A percentile compares a stretch with the other conserved stretches of the same genome.
Evolutionary conservation across 768 basidiomycete genomes (phyloP).

Genomic region (Psilocybe cubensis): DNA sequence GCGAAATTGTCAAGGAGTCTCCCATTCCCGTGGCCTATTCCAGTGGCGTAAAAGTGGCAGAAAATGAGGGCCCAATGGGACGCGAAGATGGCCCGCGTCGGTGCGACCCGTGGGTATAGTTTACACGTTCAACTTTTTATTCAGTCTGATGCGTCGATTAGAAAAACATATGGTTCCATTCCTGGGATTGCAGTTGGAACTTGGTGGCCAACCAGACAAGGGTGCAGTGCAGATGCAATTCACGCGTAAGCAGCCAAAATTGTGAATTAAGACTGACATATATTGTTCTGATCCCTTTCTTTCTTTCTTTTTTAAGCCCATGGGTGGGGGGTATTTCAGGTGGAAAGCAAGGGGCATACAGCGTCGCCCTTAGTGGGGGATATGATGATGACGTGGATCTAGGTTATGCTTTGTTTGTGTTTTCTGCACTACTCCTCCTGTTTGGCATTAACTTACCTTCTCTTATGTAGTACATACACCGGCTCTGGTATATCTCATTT

Average conservation of each 20-base stretch:
- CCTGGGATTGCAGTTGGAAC: slow-evolving; percentile 80
- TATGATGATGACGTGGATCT: slow-evolving; percentile 86
- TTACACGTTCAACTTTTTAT: neutral
- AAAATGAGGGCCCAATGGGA: slow-evolving; percentile 40
- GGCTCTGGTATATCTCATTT: slow-evolving; percentile 57
- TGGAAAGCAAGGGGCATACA: slow-evolving; percentile 72
- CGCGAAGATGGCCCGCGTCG: slow-evolving; percentile 37
- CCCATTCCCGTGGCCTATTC: slow-evolving; percentile 43
- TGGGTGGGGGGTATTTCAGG: slow-evolving; percentile 84
- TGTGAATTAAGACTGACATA: neutral
- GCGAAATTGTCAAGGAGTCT: slow-evolving; percentile 39
- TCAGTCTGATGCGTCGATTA: slow-evolving; percentile 25
- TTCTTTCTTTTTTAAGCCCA: slow-evolving; percentile 50
- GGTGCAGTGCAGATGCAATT: slow-evolving; percentile 75
- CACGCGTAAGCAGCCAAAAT: slow-evolving; percentile 67
- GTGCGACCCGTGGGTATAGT: slow-evolving; percentile 57
- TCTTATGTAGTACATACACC: slow-evolving; percentile 74
- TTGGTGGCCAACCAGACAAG: slow-evolving; percentile 78
- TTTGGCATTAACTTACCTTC: neutral
- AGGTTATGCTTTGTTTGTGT: slow-evolving; percentile 80
- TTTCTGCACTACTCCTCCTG: neutral
- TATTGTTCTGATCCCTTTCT: too few relatives aligned
- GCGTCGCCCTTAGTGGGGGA: slow-evolving; percentile 87
- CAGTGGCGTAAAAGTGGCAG: slow-evolving; percentile 35
- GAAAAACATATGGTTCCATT: slow-evolving; percentile 81